Conservation (phyloP, 2,329 filamentous ascomycete species). For the Paracoccidioides brasiliensis region DNA sequence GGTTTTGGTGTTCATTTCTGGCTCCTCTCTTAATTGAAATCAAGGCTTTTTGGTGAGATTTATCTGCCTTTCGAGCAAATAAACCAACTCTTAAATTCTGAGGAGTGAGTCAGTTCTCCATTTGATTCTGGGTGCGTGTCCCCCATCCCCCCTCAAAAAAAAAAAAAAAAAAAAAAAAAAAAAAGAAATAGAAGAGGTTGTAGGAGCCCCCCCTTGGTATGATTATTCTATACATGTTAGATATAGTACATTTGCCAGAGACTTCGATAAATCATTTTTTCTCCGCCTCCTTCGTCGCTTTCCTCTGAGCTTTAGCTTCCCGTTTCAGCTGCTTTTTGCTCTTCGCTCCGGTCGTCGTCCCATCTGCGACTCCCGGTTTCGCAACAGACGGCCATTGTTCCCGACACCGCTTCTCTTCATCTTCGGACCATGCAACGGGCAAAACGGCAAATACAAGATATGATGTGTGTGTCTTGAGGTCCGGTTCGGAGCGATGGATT, state of each 20-base stretch:
- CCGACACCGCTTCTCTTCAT: conserved; percentile 59
- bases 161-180: no score
- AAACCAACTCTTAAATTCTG: no score
- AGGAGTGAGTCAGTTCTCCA: no score
- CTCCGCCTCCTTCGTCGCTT: background rate
- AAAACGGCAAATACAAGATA: conserved; percentile 88
- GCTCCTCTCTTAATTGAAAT: background rate
- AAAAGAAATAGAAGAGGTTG: no score
- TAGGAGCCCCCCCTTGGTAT: no score
- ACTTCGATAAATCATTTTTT: background rate
- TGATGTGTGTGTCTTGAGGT: conserved; percentile 93
- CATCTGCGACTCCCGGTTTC: conserved; percentile 13
- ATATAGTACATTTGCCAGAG: background rate
- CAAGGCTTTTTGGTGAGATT: no score
- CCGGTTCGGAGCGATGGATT: conserved; percentile 67
- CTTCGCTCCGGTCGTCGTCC: conserved; percentile 12
- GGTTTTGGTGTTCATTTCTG: background rate
- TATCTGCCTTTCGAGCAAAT: no score
- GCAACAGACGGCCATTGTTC: conserved; percentile 47
- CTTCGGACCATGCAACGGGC: conserved; percentile 72
- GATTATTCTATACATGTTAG: background rate
- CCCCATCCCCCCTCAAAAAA: no score
- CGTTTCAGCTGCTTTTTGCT: conserved; percentile 29
- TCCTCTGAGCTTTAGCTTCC: conserved; percentile 33
- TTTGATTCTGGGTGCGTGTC: no score